phyloP scores from a whole-genome alignment of 176 grass and related monocot genomes.

The Oryza brachyantha region DNA sequence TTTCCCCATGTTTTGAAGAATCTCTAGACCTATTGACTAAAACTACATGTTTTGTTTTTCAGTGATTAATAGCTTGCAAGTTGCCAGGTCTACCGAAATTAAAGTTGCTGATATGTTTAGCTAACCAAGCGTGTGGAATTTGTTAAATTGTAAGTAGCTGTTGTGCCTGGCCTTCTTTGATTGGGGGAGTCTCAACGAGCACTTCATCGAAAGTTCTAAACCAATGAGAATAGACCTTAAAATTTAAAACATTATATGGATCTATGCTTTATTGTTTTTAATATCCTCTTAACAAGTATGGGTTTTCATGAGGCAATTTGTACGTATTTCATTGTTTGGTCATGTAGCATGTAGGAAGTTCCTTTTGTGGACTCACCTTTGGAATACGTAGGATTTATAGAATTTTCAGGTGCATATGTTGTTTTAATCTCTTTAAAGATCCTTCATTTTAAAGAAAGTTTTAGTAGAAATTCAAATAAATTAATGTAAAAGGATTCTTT shows the following conservation, averaged over 20 bases:
- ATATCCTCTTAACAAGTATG: neutral
- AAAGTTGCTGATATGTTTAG: neutral
- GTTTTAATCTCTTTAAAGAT: no score
- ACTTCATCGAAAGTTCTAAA: neutral
- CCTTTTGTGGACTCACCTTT: no score
- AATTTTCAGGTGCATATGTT: no score
- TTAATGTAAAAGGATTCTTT: no score
- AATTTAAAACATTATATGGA: neutral
- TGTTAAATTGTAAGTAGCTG: neutral
- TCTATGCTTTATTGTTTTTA: neutral
- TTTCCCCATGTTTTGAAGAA: neutral
- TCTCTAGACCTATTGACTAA: neutral
- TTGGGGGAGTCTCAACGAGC: neutral
- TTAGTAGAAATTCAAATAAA: no score
- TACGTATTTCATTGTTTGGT: no score
- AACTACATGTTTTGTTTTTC: neutral
- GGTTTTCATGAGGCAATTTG: no score
- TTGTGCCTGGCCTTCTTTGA: neutral
- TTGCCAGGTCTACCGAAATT: neutral
- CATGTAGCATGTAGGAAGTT: no score
- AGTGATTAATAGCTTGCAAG: neutral
- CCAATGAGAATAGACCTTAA: neutral
- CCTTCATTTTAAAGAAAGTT: no score
- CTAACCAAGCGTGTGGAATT: conserved; percentile 23
- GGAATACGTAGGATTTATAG: no score